Evolutionary conservation across 768 basidiomycete genomes (phyloP), one percentile per base, ranked within the genome.

Genomic region (Chalciporus pseudorubinellus): DNA sequence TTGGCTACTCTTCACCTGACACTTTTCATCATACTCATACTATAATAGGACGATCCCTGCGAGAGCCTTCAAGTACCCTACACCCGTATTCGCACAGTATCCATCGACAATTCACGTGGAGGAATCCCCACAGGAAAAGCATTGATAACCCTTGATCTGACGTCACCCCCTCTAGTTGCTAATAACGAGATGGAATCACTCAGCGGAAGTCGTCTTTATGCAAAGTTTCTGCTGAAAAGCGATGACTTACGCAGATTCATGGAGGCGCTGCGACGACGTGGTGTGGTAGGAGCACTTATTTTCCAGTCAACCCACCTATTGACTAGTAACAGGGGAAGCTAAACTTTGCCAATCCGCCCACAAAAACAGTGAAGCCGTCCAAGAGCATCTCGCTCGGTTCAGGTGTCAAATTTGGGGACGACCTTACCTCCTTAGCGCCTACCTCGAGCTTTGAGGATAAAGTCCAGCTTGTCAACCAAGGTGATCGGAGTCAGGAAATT

Each of bases 21-120:
- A 24, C 42, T 42, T 20, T 38, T 50, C 20, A 20, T 45, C 34
- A 46, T 16, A n/a, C n/a, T 41, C 14, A 40, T 57, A 19, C 53
- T 51, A 41, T 20, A 10, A 47, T 46, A 77, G 82, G 77, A 72
- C 16, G 80, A 77, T 51, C 61, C 68, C 39, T 72, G 77, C 39
- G 83, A 85, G 36, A 81, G 79, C 4, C 65, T 85, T 19, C 71
- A 74, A 46, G 65, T 81, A 3, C 66, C 69, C 4, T 83, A 78
- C 60, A 21, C 56, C 68, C 41, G 62, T 62, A n/a, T 64, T 51
- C 49, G 56, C 52, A 58, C 59, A 21, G 59, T 67, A 44, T 61
- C 60, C 39, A 29, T 70, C 22, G 46, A 62, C 57, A 48, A 60
- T 38, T 64, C 66, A 16, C 59, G 63, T 18, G 49, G 59, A 52